Percentiles rank a stretch among this genome's conserved stretches.
These are phyloP conservation scores for Sarocladium oryzae DNA, from an alignment of 2,329 filamentous ascomycete genomes.

Conservation along the genomic window DNA sequence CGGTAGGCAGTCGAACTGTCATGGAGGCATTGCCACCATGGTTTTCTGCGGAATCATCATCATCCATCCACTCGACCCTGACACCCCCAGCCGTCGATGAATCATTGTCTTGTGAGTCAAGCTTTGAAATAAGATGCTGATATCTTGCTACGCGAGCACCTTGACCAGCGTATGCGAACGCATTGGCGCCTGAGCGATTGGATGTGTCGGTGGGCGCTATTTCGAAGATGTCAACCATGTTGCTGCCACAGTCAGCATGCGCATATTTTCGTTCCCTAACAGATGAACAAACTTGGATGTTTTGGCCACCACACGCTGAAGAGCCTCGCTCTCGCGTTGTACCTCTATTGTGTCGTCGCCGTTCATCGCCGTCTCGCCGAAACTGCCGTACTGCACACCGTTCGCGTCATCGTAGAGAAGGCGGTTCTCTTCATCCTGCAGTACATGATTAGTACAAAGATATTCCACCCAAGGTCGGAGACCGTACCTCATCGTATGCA, in stretches of 20 bases:
- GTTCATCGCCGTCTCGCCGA: slow-evolving; percentile 48
- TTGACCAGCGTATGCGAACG: slow-evolving; percentile 45
- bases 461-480: background rate
- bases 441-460: background rate
- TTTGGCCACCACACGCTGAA: slow-evolving; percentile 56
- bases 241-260: slow-evolving; percentile 33
- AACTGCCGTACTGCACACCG: slow-evolving; percentile 55
- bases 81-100: slow-evolving; percentile 32
- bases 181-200: slow-evolving; percentile 27
- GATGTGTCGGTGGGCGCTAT: slow-evolving; percentile 46
- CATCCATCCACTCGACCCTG: slow-evolving; percentile 49
- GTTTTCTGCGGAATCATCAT: slow-evolving; percentile 43
- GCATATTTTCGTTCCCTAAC: slow-evolving; percentile 10
- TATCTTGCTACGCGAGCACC: slow-evolving; percentile 52
- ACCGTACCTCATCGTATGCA: slow-evolving; percentile 48
- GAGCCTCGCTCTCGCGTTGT: slow-evolving; percentile 57
- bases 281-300: slow-evolving; percentile 51
- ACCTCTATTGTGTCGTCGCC: slow-evolving; percentile 54
- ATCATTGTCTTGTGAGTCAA: slow-evolving; percentile 39
- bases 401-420: slow-evolving; percentile 56
- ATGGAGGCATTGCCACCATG: slow-evolving; percentile 27
- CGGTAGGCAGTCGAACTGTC: slow-evolving; percentile 20
- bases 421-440: slow-evolving; percentile 50
- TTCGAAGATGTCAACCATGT: slow-evolving; percentile 63
- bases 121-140: slow-evolving; percentile 54